Evolutionary conservation across 352 stramenopile genomes (phyloP), one percentile per base, ranked within the genome.

Genomic region (Blastocystis hominis): DNA sequence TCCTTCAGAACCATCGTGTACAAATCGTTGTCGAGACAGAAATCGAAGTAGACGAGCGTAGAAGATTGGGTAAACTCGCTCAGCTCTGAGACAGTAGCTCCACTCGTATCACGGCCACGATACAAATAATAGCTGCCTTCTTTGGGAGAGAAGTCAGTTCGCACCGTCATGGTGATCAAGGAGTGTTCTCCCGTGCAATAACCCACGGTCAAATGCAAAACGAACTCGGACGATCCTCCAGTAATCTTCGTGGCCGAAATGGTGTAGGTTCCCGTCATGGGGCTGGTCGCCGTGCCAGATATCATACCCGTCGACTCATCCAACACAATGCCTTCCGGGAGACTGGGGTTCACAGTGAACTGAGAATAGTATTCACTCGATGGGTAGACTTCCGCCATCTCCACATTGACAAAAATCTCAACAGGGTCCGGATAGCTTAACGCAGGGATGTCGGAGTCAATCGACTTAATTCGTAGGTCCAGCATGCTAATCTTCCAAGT

Each of bases 361-460:
- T 24, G 24, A 15, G 38, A 40, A 42, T 87, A 87, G 36, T 61
- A 75, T 6, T 61, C 42, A 13, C 30, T 55, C 0, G 24, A 61
- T 4, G 77, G 77, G 54, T 63, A 87, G 44, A 87, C 59, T 46
- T 75, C 62, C 10, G 77, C 66, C n/a, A 87, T 61, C 36, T 87
- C 72, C 20, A 84, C 46, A 46, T 84, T 84, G 0, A 38, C 47
- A 53, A 53, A 84, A 0, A 63, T 53, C 13, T 64, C 55, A 17
- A 66, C 47, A 15, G 46, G 38, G 44, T 7, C 0, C 6, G 66
- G 4, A 30, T 77, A 77, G 3, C 9, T 0, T 4, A 77, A 40
- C 4, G 66, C 34, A 53, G 66, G 66, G n/a, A 55, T 24, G 1
- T 72, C 62, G 50, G n/a, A 46, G 36, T 53, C 50, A 20, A 54